phyloP scores from a whole-genome alignment of 495 filamentous ascomycete genomes.

The Jackrogersella multiformis region DNA sequence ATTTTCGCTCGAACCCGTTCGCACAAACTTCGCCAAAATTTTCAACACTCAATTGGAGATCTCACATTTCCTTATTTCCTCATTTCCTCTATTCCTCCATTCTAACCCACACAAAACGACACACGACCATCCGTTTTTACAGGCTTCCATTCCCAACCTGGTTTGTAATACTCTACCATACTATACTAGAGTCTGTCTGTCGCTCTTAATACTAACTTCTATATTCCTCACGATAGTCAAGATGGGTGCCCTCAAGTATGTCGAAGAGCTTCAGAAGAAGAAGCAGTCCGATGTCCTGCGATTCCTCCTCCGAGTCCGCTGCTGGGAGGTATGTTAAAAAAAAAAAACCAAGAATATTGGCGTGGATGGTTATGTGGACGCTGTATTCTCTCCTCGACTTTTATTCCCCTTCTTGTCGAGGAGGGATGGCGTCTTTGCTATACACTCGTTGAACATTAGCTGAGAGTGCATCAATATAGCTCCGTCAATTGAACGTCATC shows the following conservation, averaged over 20 bases:
- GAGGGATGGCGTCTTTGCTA: slow-evolving; percentile 69
- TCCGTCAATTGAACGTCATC: slow-evolving; percentile 98
- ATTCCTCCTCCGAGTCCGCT: slow-evolving; percentile 99
- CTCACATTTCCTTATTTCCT: slow-evolving; percentile 29
- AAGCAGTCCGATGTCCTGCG: slow-evolving; percentile 99
- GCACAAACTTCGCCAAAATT: slow-evolving; percentile 45
- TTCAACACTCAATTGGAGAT: slow-evolving; percentile 43
- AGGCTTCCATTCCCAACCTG: slow-evolving; percentile 48
- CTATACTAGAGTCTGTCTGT: neutral
- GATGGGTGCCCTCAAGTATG: slow-evolving; percentile 98
- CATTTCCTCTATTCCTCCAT: too few species aligned
- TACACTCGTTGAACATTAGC: slow-evolving; percentile 99
- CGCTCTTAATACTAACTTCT: slow-evolving; percentile 37
- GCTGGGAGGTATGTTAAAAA: slow-evolving; percentile 96
- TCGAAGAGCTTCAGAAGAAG: slow-evolving; percentile 99
- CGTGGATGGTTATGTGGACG: slow-evolving; percentile 49
- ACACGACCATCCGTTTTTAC: slow-evolving; percentile 47
- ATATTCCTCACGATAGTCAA: slow-evolving; percentile 48
- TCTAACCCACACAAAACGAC: slow-evolving; percentile 41
- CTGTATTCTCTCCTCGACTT: slow-evolving; percentile 41
- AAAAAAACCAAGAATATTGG: slow-evolving; percentile 39
- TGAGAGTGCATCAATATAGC: slow-evolving; percentile 99
- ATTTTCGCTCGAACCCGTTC: slow-evolving; percentile 36
- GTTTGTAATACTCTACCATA: slow-evolving; percentile 34
- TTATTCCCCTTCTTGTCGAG: neutral